Evolutionary conservation across 2,329 filamentous ascomycete genomes (phyloP).

Genomic region (Cytospora piceae): DNA sequence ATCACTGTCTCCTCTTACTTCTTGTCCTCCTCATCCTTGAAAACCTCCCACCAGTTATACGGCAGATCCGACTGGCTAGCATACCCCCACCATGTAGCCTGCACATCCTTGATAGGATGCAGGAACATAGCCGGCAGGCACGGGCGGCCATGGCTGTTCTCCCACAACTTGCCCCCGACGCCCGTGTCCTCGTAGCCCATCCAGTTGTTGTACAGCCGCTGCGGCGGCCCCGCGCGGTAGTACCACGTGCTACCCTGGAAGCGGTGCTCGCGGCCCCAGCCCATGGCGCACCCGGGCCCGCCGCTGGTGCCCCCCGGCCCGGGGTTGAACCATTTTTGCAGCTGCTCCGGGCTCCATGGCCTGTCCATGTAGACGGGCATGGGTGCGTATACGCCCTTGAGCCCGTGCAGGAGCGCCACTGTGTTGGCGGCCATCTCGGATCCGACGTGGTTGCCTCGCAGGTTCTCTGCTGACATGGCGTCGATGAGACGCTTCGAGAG

Average conservation of each 20-base stretch:
- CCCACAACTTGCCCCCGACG: slow-evolving; percentile 60
- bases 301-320: slow-evolving; percentile 59
- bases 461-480: slow-evolving; percentile 77
- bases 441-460: slow-evolving; percentile 73
- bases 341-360: slow-evolving; percentile 62
- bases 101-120: slow-evolving; percentile 63
- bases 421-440: slow-evolving; percentile 81
- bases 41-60: slow-evolving; percentile 36
- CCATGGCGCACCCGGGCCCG: slow-evolving; percentile 59
- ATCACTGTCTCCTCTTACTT: slow-evolving; percentile 5
- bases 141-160: slow-evolving; percentile 57
- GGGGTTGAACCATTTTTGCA: slow-evolving; percentile 64
- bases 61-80: slow-evolving; percentile 47
- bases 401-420: slow-evolving; percentile 73
- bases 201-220: slow-evolving; percentile 65
- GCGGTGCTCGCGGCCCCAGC: slow-evolving; percentile 61
- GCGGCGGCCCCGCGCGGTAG: slow-evolving; percentile 60
- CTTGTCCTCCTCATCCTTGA: slow-evolving; percentile 26
- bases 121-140: slow-evolving; percentile 63
- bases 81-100: slow-evolving; percentile 51
- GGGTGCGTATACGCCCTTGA: slow-evolving; percentile 78
- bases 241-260: slow-evolving; percentile 66
- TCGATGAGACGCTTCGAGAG: slow-evolving; percentile 73
- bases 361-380: slow-evolving; percentile 82
- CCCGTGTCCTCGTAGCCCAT: slow-evolving; percentile 62